Base-by-base conservation (phyloP, 176 grass and related monocot species). In the Lolium multiflorum region DNA sequence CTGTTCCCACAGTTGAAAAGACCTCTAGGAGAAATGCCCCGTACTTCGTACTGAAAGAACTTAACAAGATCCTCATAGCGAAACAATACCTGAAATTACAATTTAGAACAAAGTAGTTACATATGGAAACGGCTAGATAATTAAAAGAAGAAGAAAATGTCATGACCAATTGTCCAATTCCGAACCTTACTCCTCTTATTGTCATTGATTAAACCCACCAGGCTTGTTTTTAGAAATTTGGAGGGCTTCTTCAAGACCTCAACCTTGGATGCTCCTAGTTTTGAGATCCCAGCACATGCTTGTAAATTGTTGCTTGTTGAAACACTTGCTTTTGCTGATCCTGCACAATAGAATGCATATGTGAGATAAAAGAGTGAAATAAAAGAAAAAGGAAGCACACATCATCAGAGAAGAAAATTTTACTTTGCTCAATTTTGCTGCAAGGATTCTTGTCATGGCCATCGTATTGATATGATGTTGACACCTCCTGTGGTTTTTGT, bases 1-100 rank as follows among this genome's bases (percentile, higher is more conserved):
- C 97, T 99, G 76, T 99, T 99, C 88, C 97, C 97, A 87, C 97
- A 99, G 90, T 99, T 99, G 91, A 93, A 89, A 90, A 99, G 89
- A 28, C 97, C 97, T 88, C 94, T 92, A 11, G 97, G 97, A 83
- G 90, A 92, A 89, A 99, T 79, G 10, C 90, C 92, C 51, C 79
- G 71, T 59, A 88, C 90, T 91, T 96, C 92, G 54, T 93, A 96
- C 43, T 99, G 90, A 82, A 96, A 99, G 90, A 99, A 96, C 86
- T 94, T 96, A 39, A 96, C 90, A 84, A 99, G 94, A 82, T 99
- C 92, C 70, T 99, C 97, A 54, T 94, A 94, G 8, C 87, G 87
- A 83, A 99, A 99, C 71, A 99, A 76, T 79, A 99, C 66, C 89
- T 96, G 76, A 78, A 89, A 69, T 80, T 68, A 13, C 87, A 82